These are phyloP conservation scores for Aspergillus saccharolyticus DNA, from an alignment of 495 filamentous ascomycete species.

Conservation along the genomic window DNA sequence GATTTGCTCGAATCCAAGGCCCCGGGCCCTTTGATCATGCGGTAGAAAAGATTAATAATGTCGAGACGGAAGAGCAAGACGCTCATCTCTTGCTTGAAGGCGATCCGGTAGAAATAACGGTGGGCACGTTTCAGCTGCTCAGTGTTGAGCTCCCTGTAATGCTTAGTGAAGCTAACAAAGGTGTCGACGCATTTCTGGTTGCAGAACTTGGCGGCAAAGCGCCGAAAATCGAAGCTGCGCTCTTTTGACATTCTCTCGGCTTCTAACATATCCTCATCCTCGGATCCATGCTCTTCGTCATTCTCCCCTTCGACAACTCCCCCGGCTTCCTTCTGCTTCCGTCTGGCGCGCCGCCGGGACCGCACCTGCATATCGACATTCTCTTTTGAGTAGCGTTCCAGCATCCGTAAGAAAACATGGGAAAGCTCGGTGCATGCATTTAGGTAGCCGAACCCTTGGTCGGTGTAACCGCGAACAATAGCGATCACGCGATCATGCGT, in stretches of 20 bases:
- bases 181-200: slow-evolving; percentile 84
- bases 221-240: slow-evolving; percentile 88
- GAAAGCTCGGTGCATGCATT: slow-evolving; percentile 87
- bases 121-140: slow-evolving; percentile 88
- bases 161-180: slow-evolving; percentile 73
- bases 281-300: slow-evolving; percentile 57
- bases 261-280: slow-evolving; percentile 67
- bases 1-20: slow-evolving; percentile 58
- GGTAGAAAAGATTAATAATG: slow-evolving; percentile 80
- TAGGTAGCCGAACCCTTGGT: slow-evolving; percentile 89
- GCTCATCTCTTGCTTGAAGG: slow-evolving; percentile 88
- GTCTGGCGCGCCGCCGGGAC: slow-evolving; percentile 61
- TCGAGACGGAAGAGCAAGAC: slow-evolving; percentile 87
- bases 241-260: slow-evolving; percentile 68
- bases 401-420: slow-evolving; percentile 85
- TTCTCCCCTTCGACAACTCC: slow-evolving; percentile 28
- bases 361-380: slow-evolving; percentile 91
- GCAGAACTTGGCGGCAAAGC: slow-evolving; percentile 75
- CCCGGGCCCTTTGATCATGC: slow-evolving; percentile 88
- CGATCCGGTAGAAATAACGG: slow-evolving; percentile 90
- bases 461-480: slow-evolving; percentile 77
- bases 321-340: slow-evolving; percentile 59
- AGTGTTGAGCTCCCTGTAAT: slow-evolving; percentile 73
- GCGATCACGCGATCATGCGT: slow-evolving; percentile 82
- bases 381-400: slow-evolving; percentile 91